A percentile compares a stretch with the other conserved stretches of the same genome.
Evolutionary conservation across 2,329 filamentous ascomycete species (phyloP).

Genomic region (Ploettnerulaceae sp.): DNA sequence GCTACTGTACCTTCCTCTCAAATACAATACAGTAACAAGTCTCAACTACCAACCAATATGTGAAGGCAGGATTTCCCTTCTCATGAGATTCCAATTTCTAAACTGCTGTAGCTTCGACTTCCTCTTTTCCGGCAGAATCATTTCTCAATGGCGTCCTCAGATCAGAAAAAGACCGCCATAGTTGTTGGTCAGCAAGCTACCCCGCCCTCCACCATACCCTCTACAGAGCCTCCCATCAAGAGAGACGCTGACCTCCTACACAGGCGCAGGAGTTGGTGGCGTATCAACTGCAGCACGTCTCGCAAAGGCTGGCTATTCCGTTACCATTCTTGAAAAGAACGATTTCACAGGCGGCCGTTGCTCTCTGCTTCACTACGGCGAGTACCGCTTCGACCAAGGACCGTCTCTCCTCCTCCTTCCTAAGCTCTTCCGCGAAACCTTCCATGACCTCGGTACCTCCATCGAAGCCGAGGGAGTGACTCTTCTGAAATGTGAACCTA

Average conservation of each 20-base stretch:
- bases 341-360: constrained; percentile 67
- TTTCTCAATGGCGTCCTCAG: constrained; percentile 28
- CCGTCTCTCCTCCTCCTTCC: constrained; percentile 70
- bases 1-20: constrained; percentile 10
- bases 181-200: constrained; percentile 45
- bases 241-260: constrained; percentile 29
- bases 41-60: constrained; percentile 18
- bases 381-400: constrained; percentile 70
- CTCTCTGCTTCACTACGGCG: constrained; percentile 56
- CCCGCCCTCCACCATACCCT: constrained; percentile 4
- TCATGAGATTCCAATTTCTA: constrained; percentile 17
- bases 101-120: constrained; percentile 10
- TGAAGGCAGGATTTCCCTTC: constrained; percentile 13
- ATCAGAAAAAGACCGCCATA: constrained; percentile 43
- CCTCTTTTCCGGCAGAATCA: neutral
- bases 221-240: neutral
- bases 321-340: constrained; percentile 79
- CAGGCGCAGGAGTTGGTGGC: constrained; percentile 65
- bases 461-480: constrained; percentile 61
- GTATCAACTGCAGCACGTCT: constrained; percentile 68
- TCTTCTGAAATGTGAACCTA: constrained; percentile 67
- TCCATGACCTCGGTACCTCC: constrained; percentile 62
- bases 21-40: constrained; percentile 10
- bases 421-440: constrained; percentile 64
- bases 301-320: constrained; percentile 62